Conservation (phyloP, 2,329 filamentous ascomycete species). For the Fusarium solani-melongenae region DNA sequence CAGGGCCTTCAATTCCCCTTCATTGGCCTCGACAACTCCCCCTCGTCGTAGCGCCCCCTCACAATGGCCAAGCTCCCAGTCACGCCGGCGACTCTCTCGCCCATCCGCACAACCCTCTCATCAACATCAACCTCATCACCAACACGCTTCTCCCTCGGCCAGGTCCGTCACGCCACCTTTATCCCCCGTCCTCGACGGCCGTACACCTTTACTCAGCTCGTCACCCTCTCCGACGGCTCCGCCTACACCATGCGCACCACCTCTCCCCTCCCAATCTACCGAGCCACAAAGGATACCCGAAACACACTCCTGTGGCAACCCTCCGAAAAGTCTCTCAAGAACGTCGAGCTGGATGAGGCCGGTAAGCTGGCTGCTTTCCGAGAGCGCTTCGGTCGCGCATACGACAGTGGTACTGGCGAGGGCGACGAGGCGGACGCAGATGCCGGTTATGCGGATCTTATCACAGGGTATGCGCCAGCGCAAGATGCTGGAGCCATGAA, state of each 20-base stretch:
- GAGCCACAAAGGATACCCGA: slow-evolving; percentile 80
- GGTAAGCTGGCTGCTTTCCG: slow-evolving; percentile 89
- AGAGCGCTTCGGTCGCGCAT: slow-evolving; percentile 83
- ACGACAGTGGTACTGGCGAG: slow-evolving; percentile 68
- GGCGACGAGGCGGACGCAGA: slow-evolving; percentile 40
- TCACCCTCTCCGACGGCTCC: slow-evolving; percentile 91
- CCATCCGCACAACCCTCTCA: slow-evolving; percentile 45
- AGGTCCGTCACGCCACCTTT: slow-evolving; percentile 85
- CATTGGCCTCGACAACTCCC: not conserved
- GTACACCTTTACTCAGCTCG: slow-evolving; percentile 96
- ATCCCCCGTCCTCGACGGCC: slow-evolving; percentile 89
- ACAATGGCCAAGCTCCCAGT: slow-evolving; percentile 46
- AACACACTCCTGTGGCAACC: slow-evolving; percentile 96
- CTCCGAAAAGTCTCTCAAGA: slow-evolving; percentile 79
- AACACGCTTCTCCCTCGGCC: slow-evolving; percentile 53
- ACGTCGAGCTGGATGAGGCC: slow-evolving; percentile 95
- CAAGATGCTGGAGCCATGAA: slow-evolving; percentile 51
- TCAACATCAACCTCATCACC: slow-evolving; percentile 37
- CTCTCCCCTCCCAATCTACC: slow-evolving; percentile 71
- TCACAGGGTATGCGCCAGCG: slow-evolving; percentile 59
- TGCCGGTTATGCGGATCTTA: slow-evolving; percentile 56
- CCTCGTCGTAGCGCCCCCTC: not conserved
- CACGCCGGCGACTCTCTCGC: slow-evolving; percentile 44
- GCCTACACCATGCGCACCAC: slow-evolving; percentile 85
- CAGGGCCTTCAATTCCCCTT: slow-evolving; percentile 25